A percentile compares a stretch with the other conserved stretches of the same genome.
phyloP scores from a whole-genome alignment of 2,329 filamentous ascomycete species.

The Lachnellula willkommii region DNA sequence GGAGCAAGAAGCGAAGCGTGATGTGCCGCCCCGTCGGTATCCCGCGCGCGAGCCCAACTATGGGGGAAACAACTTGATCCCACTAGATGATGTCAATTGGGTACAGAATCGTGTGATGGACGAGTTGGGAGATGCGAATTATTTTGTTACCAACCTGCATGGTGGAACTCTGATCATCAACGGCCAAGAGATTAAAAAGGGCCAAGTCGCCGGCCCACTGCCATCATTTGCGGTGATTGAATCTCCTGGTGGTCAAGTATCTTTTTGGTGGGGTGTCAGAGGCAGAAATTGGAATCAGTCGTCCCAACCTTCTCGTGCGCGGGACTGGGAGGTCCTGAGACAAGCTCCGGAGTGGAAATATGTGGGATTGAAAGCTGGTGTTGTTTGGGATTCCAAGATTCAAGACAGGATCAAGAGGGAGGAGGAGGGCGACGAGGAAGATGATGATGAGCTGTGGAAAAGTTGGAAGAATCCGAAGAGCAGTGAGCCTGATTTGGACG shows the following conservation, averaged over 20 bases:
- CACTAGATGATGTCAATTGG: constrained; percentile 19
- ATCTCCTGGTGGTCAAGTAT: constrained; percentile 21
- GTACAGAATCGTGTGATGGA: constrained; percentile 19
- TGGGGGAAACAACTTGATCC: constrained; percentile 4
- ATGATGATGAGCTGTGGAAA: constrained; percentile 19
- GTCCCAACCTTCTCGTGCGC: background rate
- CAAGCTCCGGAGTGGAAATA: constrained; percentile 8
- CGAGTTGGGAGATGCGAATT: constrained; percentile 10
- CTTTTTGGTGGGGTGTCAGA: constrained; percentile 26
- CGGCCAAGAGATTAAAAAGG: constrained; percentile 23
- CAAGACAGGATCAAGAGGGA: constrained; percentile 21
- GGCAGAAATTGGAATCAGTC: constrained; percentile 16
- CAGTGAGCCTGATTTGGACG: background rate
- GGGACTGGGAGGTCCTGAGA: constrained; percentile 18
- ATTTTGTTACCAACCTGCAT: constrained; percentile 28
- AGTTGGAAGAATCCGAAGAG: constrained; percentile 10
- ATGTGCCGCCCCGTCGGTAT: constrained; percentile 20
- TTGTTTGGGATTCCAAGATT: constrained; percentile 23
- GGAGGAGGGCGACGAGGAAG: constrained; percentile 11
- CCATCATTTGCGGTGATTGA: constrained; percentile 29
- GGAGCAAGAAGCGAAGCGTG: constrained; percentile 15
- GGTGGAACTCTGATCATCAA: constrained; percentile 25
- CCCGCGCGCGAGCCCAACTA: constrained; percentile 9
- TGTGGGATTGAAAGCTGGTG: constrained; percentile 14
- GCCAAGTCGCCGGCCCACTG: constrained; percentile 27